Conservation (phyloP, 2,329 filamentous ascomycete species). For the Sphaceloma murrayae region DNA sequence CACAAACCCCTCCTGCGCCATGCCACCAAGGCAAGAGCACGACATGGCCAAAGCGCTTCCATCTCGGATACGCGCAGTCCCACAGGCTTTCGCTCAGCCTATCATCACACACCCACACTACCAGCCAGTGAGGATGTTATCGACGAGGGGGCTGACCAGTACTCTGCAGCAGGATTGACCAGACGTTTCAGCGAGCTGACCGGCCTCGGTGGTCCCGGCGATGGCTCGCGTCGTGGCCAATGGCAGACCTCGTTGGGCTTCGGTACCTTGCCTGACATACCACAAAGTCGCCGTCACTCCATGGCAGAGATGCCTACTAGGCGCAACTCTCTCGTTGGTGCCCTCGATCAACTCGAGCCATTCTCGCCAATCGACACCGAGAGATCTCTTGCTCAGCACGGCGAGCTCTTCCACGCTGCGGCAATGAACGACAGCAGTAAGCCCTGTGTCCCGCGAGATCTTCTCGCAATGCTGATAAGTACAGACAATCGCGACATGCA, state of each 20-base stretch:
- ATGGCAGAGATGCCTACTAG: constrained; percentile 47
- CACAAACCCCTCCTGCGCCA: constrained; percentile 27
- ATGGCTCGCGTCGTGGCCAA: constrained; percentile 42
- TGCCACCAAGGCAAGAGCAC: constrained; percentile 30
- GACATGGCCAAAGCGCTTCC: constrained; percentile 18
- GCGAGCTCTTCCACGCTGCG: constrained; percentile 9
- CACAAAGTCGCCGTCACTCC: constrained; percentile 70
- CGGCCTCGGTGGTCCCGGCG: constrained; percentile 21
- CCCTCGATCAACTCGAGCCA: background rate
- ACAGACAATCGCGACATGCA: constrained; percentile 18
- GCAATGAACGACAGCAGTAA: constrained; percentile 2
- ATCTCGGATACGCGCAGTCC: constrained; percentile 15
- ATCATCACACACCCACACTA: constrained; percentile 5
- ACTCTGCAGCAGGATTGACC: constrained; percentile 5
- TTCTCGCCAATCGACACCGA: constrained; percentile 5
- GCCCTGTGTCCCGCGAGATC: background rate
- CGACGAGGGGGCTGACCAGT: constrained; percentile 9
- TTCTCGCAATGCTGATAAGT: constrained; percentile 6
- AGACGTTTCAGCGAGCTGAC: constrained; percentile 17
- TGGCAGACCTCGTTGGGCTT: constrained; percentile 67
- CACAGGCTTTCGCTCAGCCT: constrained; percentile 18
- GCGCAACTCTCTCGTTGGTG: constrained; percentile 28
- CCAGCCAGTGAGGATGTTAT: constrained; percentile 16
- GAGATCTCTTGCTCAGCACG: background rate
- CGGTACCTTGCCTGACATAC: constrained; percentile 50